Percentiles rank a stretch among this genome's conserved stretches.
Evolutionary conservation across 345 rosid species (phyloP).

Genomic region (Citropsis articulata): DNA sequence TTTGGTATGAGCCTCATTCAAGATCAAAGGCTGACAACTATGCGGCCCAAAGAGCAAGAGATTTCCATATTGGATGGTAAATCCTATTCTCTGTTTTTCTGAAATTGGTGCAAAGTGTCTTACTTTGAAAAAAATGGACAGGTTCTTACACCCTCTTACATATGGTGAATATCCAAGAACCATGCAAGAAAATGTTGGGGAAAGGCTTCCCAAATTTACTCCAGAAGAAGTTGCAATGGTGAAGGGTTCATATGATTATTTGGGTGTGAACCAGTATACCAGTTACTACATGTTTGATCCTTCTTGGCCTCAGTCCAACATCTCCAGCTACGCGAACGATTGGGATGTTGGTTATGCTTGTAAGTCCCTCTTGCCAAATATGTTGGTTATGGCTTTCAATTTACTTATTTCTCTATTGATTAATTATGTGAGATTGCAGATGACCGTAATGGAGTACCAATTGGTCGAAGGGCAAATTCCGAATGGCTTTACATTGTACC

Average conservation of each 20-base stretch:
- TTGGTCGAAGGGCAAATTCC: constrained; percentile 57
- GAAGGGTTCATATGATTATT: constrained; percentile 45
- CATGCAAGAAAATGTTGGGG: constrained; percentile 46
- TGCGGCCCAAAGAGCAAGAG: constrained; percentile 75
- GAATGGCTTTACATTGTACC: constrained; percentile 64
- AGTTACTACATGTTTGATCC: constrained; percentile 44
- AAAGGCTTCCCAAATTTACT: constrained; percentile 53
- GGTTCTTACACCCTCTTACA: constrained; percentile 65
- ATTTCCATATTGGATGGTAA: constrained; percentile 74
- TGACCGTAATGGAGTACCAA: constrained; percentile 36
- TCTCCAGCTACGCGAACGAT: constrained; percentile 44
- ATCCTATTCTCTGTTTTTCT: background rate
- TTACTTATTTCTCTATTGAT: background rate
- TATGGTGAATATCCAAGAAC: constrained; percentile 71
- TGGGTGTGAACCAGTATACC: constrained; percentile 62
- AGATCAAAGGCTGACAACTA: constrained; percentile 44
- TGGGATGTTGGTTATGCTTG: constrained; percentile 52
- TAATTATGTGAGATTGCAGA: constrained; percentile 15
- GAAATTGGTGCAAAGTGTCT: too few relatives aligned
- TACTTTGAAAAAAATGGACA: background rate
- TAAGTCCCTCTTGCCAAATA: constrained; percentile 22
- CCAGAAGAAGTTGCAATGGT: constrained; percentile 37
- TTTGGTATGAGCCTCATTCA: constrained; percentile 61
- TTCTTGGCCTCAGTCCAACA: constrained; percentile 14
- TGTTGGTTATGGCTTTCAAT: background rate